Evolutionary conservation across 305 asterid genomes (phyloP).

Genomic region (Fraxinus angustifolia): DNA sequence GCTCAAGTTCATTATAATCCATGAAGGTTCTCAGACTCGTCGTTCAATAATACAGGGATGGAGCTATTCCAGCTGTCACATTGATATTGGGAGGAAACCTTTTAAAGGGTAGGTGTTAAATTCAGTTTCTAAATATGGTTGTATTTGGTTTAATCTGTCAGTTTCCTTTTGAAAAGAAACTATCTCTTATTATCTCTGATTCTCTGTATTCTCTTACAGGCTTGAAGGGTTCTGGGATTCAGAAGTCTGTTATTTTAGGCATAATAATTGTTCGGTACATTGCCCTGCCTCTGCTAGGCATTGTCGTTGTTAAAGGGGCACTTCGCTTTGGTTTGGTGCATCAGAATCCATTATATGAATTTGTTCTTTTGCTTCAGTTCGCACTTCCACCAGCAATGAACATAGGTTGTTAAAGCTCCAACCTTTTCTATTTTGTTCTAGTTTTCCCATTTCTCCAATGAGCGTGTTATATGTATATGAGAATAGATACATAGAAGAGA

Average conservation of each 20-base stretch:
- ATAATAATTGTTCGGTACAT: constrained; percentile 60
- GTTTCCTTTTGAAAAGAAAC: background rate
- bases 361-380: constrained; percentile 76
- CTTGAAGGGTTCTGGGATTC: constrained; percentile 55
- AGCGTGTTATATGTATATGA: background rate
- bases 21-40: constrained; percentile 1
- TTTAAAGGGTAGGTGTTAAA: constrained; percentile 47
- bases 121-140: constrained; percentile 2
- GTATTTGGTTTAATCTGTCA: background rate
- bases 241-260: constrained; percentile 51
- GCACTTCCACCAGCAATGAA: constrained; percentile 91
- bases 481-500: background rate
- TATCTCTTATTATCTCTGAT: background rate
- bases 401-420: constrained; percentile 42
- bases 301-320: constrained; percentile 59
- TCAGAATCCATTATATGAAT: constrained; percentile 59
- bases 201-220: constrained; percentile 37
- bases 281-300: constrained; percentile 63
- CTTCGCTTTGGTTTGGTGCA: constrained; percentile 50
- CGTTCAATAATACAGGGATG: constrained; percentile 55
- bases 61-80: constrained; percentile 79
- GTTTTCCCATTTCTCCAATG: background rate
- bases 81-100: constrained; percentile 88
- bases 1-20: background rate
- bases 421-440: background rate